phyloP scores from a whole-genome alignment of 2,329 filamentous ascomycete species.

The Elsinoe ampelina region DNA sequence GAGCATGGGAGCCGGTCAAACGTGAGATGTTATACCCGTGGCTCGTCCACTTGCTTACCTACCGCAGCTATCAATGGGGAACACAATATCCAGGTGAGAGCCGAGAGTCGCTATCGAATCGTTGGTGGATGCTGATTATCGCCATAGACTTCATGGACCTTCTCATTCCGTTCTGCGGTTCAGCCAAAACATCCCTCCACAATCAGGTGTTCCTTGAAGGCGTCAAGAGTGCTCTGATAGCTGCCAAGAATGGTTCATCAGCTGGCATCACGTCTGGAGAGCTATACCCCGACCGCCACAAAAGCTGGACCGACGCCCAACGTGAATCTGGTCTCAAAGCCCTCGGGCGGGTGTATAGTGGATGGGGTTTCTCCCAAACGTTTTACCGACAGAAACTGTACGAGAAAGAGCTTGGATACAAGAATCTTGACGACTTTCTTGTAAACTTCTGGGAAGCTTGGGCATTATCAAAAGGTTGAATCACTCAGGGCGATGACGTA shows the following conservation, averaged over 20 bases:
- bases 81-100: slow-evolving; percentile 25
- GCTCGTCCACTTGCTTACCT: background rate
- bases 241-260: slow-evolving; percentile 46
- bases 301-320: slow-evolving; percentile 44
- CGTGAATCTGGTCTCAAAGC: slow-evolving; percentile 55
- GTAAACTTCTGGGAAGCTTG: slow-evolving; percentile 66
- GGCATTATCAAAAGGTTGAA: slow-evolving; percentile 55
- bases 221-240: slow-evolving; percentile 51
- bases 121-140: slow-evolving; percentile 22
- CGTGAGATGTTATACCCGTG: slow-evolving; percentile 42
- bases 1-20: slow-evolving; percentile 62
- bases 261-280: slow-evolving; percentile 43
- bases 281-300: slow-evolving; percentile 18
- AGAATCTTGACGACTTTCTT: slow-evolving; percentile 62
- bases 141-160: slow-evolving; percentile 55
- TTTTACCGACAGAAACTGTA: slow-evolving; percentile 68
- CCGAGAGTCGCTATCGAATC: slow-evolving; percentile 29
- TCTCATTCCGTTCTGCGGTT: slow-evolving; percentile 56
- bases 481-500: too few relatives aligned
- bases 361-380: slow-evolving; percentile 70
- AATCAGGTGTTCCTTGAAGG: slow-evolving; percentile 61
- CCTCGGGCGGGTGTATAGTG: slow-evolving; percentile 61
- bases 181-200: slow-evolving; percentile 54
- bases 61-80: slow-evolving; percentile 26
- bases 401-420: slow-evolving; percentile 54